phyloP scores from a whole-genome alignment of 768 basidiomycete species.

The Tricholoma furcatifolium region DNA sequence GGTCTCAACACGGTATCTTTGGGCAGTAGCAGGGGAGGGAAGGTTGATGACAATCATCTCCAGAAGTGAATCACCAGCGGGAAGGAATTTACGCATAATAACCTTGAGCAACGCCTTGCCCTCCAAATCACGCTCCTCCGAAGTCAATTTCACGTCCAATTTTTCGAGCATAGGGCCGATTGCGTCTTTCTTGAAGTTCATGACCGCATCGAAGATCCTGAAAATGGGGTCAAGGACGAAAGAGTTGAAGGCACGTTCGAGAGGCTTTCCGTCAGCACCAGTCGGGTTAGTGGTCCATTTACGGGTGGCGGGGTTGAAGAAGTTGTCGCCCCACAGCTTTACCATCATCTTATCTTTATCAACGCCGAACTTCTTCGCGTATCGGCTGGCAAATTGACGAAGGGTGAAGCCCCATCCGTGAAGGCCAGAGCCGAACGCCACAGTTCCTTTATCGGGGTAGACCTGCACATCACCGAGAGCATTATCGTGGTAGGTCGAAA shows the following conservation, averaged over 20 bases:
- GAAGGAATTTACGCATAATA: slow-evolving; percentile 99
- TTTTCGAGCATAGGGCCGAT: slow-evolving; percentile 87
- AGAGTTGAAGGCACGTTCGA: slow-evolving; percentile 97
- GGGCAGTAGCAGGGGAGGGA: slow-evolving; percentile 95
- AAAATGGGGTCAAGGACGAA: slow-evolving; percentile 99
- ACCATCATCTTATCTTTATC: slow-evolving; percentile 98
- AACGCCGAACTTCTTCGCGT: slow-evolving; percentile 98
- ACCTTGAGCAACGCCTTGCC: slow-evolving; percentile 96
- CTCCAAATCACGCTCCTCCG: slow-evolving; percentile 90
- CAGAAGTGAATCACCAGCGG: slow-evolving; percentile 96
- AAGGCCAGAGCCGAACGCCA: slow-evolving; percentile 98
- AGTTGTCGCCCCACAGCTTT: slow-evolving; percentile 99
- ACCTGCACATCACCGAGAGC: slow-evolving; percentile 98
- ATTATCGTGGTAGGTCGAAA: slow-evolving; percentile 93
- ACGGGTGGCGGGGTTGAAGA: slow-evolving; percentile 93
- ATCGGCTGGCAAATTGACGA: slow-evolving; percentile 92
- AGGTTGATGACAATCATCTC: slow-evolving; percentile 99
- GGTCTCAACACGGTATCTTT: slow-evolving; percentile 98
- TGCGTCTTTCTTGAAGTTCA: slow-evolving; percentile 98
- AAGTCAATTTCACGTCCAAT: slow-evolving; percentile 87
- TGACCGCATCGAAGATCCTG: slow-evolving; percentile 96
- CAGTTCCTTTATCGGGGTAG: slow-evolving; percentile 96
- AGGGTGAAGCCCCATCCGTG: slow-evolving; percentile 99
- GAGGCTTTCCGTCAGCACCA: slow-evolving; percentile 81
- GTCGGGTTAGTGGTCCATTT: slow-evolving; percentile 88